phyloP scores from a whole-genome alignment of 2,329 filamentous ascomycete species.

The Knoxdaviesia proteae region DNA sequence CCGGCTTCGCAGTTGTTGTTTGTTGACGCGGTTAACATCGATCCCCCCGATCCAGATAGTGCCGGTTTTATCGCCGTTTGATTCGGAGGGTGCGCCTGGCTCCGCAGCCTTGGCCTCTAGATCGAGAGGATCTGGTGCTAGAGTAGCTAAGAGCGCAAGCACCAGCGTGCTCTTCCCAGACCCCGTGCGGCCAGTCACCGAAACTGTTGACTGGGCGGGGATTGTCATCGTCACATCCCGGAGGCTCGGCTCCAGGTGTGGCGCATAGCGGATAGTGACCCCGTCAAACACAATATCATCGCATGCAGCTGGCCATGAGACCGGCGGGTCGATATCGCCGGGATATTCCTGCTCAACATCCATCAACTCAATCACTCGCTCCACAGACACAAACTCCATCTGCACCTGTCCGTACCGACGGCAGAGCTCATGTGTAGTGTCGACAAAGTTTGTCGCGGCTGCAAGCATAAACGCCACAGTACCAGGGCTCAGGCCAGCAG shows the following conservation, averaged over 20 bases:
- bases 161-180: constrained; percentile 70
- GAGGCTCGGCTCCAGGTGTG: constrained; percentile 54
- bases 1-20: constrained; percentile 31
- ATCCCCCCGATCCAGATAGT: constrained; percentile 31
- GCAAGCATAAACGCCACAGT: constrained; percentile 69
- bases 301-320: constrained; percentile 52
- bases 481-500: constrained; percentile 53
- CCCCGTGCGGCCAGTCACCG: constrained; percentile 62
- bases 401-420: constrained; percentile 66
- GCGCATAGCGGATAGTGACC: constrained; percentile 62
- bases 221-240: constrained; percentile 50
- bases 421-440: constrained; percentile 53
- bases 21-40: constrained; percentile 30
- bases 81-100: neutral
- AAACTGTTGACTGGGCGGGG: constrained; percentile 38
- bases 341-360: constrained; percentile 55
- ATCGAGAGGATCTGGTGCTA: constrained; percentile 18
- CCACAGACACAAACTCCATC: constrained; percentile 81
- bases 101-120: neutral
- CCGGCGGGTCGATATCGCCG: constrained; percentile 47
- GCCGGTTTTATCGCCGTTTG: constrained; percentile 14
- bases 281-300: constrained; percentile 58
- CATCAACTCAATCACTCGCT: constrained; percentile 65
- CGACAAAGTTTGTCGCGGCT: constrained; percentile 47
- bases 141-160: constrained; percentile 34